Percentiles rank a stretch among this genome's conserved stretches.
phyloP scores from a whole-genome alignment of 345 rosid genomes.

The Syzygium oleosum region DNA sequence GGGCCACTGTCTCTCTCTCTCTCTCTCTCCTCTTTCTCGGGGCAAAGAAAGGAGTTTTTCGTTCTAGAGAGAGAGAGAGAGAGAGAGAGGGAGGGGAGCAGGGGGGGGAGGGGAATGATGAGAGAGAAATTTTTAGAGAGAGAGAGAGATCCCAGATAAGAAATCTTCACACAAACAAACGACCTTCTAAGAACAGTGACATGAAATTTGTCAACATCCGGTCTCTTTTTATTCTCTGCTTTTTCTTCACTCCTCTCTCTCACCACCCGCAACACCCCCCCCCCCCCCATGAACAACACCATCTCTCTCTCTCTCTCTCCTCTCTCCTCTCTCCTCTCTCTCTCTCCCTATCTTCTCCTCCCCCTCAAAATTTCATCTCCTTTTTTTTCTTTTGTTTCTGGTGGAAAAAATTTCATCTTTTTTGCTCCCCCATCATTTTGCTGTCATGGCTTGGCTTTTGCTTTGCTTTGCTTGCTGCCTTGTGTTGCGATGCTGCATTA shows the following conservation, averaged over 20 bases:
- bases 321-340: background rate
- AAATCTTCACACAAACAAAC: slow-evolving; percentile 79
- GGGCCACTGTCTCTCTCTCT: slow-evolving; percentile 40
- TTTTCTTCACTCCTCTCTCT: slow-evolving; percentile 31
- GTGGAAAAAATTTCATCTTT: no score
- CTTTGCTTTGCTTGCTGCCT: no score
- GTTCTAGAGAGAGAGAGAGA: slow-evolving; percentile 11
- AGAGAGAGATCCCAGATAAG: slow-evolving; percentile 68
- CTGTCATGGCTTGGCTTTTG: background rate
- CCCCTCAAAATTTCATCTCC: background rate
- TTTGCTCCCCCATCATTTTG: background rate
- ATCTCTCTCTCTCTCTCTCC: background rate
- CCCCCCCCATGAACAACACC: background rate
- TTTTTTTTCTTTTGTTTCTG: no score
- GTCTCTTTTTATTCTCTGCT: slow-evolving; percentile 90
- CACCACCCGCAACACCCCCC: background rate
- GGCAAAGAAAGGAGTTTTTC: slow-evolving; percentile 9
- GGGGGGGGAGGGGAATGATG: background rate
- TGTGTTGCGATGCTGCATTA: no score
- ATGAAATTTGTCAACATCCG: slow-evolving; percentile 96
- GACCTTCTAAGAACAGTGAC: slow-evolving; percentile 92
- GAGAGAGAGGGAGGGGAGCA: slow-evolving; percentile 14
- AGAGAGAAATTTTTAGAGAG: slow-evolving; percentile 30
- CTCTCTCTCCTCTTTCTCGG: background rate
- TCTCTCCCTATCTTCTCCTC: background rate